A percentile compares a stretch with the other conserved stretches of the same genome.
phyloP scores from a whole-genome alignment of 73 alveolate genomes.

The Paramecium biaurelia region DNA sequence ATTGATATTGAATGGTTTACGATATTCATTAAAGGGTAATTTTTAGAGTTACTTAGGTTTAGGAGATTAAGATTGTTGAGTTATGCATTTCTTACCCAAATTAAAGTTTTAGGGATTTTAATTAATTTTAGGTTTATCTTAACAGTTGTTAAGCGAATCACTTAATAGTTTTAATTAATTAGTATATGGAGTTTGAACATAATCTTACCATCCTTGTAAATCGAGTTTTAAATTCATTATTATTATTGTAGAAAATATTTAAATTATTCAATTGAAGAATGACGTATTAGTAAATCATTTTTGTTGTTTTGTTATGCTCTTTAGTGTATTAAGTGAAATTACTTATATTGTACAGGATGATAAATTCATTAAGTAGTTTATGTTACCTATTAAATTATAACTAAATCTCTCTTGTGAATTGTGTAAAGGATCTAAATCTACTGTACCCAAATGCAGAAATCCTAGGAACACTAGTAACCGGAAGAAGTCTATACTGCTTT shows the following conservation, averaged over 20 bases:
- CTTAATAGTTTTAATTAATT: neutral
- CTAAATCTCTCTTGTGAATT: no score
- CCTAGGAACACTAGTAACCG: no score
- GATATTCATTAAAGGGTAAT: neutral
- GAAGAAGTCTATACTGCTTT: no score
- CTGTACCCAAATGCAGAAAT: slow-evolving; percentile 44
- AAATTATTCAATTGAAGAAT: neutral
- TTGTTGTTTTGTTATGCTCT: neutral
- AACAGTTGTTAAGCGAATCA: neutral
- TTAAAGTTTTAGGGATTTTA: neutral
- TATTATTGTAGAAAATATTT: neutral
- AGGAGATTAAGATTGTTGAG: neutral
- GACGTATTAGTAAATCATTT: neutral
- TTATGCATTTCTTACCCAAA: neutral
- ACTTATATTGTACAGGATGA: no score
- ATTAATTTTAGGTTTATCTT: neutral
- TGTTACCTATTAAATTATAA: no score
- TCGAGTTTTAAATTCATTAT: neutral
- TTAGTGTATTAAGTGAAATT: no score
- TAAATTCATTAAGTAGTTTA: no score
- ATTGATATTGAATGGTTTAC: neutral
- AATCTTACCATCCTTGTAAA: neutral
- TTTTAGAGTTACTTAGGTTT: neutral
- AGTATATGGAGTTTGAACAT: neutral
- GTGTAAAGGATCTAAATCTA: neutral